These are phyloP conservation scores for Trifolium pratense DNA, from an alignment of 306 rosid genomes.

Conservation along the genomic window DNA sequence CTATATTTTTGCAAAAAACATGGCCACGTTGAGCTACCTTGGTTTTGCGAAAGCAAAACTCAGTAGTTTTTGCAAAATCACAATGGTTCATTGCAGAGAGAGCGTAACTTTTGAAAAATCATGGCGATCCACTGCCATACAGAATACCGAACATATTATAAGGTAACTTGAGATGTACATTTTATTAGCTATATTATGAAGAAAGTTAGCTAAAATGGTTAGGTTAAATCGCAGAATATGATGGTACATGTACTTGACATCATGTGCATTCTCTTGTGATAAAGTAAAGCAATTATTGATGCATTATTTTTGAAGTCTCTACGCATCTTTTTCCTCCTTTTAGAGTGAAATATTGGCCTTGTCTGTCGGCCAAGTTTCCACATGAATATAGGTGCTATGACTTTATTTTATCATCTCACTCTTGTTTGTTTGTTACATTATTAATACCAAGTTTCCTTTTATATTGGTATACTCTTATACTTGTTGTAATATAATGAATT, in stretches of 20 bases:
- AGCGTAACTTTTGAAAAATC: no score
- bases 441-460: not conserved
- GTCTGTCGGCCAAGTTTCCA: not conserved
- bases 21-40: no score
- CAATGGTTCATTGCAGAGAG: no score
- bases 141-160: no score
- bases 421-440: not conserved
- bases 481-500: no score
- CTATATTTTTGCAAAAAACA: no score
- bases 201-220: not conserved
- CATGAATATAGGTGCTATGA: not conserved
- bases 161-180: no score
- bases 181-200: no score
- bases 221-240: not conserved
- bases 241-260: constrained; percentile 32
- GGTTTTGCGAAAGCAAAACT: no score
- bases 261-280: not conserved
- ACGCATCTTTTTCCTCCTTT: not conserved
- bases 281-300: constrained; percentile 35
- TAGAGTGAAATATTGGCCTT: constrained; percentile 4
- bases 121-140: no score
- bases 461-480: not conserved
- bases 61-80: no score
- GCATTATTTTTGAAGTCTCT: constrained; percentile 26
- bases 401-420: not conserved